Conservation (phyloP, 345 rosid species). For the Carallia pectinifolia region DNA sequence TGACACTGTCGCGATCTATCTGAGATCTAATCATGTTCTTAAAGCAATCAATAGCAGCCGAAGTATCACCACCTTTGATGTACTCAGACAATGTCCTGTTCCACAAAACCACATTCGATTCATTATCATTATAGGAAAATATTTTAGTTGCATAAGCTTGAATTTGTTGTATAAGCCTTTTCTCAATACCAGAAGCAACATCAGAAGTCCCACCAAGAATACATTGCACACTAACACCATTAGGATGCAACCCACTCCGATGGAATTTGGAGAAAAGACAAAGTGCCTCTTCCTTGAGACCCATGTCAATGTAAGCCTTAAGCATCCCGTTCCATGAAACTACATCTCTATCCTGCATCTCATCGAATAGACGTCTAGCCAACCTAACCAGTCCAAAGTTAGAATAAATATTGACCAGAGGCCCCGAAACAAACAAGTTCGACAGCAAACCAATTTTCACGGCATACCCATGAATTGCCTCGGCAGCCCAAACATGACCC, state of each 20-base stretch:
- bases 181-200: constrained; percentile 22
- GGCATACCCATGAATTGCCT: constrained; percentile 55
- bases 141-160: constrained; percentile 33
- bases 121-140: constrained; percentile 12
- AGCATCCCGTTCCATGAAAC: constrained; percentile 67
- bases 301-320: constrained; percentile 41
- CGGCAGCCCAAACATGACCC: constrained; percentile 46
- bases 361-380: constrained; percentile 47
- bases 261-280: constrained; percentile 34
- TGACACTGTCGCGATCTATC: constrained; percentile 44
- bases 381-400: constrained; percentile 47
- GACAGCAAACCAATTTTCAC: constrained; percentile 48
- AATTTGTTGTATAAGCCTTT: constrained; percentile 30
- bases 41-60: constrained; percentile 40
- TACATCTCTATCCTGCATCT: constrained; percentile 42
- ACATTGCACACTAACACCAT: constrained; percentile 33
- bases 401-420: constrained; percentile 50
- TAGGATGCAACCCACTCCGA: constrained; percentile 41
- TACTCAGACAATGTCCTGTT: constrained; percentile 40
- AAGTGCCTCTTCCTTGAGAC: constrained; percentile 36
- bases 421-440: constrained; percentile 47
- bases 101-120: constrained; percentile 30
- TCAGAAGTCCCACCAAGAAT: constrained; percentile 31
- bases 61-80: constrained; percentile 33
- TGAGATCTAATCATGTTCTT: constrained; percentile 42